Conservation (phyloP, 1,139 yeast genomes). For the Protomyces inundatus region DNA sequence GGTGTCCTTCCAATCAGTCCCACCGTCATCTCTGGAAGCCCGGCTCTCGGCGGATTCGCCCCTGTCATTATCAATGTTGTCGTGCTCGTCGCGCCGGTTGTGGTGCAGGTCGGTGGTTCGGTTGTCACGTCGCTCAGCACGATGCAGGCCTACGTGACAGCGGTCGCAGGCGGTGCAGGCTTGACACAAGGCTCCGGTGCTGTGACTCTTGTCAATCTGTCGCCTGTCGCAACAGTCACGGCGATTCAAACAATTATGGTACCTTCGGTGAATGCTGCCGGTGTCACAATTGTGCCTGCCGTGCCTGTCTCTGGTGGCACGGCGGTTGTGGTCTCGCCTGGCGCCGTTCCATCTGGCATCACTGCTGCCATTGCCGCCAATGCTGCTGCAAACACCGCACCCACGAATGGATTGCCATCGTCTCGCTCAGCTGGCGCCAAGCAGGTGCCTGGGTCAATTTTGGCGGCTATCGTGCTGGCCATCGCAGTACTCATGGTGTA, state of each 20-base stretch:
- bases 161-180: not conserved
- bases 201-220: not conserved
- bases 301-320: not conserved
- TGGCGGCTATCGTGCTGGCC: too few species aligned
- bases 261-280: not conserved
- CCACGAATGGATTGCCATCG: too few species aligned
- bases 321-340: not conserved
- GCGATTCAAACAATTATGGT: not conserved
- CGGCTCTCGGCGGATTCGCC: not conserved
- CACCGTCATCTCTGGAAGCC: not conserved
- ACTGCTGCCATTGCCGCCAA: not conserved
- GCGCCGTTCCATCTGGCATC: not conserved
- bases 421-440: too few species aligned
- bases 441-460: too few species aligned
- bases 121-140: not conserved
- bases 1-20: not conserved
- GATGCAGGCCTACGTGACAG: not conserved
- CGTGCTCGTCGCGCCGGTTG: not conserved
- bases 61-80: not conserved
- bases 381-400: not conserved
- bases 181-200: not conserved
- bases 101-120: not conserved
- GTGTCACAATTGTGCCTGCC: not conserved
- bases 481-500: too few species aligned
- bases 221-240: not conserved